phyloP scores from a whole-genome alignment of 1,284 basidiomycete genomes.

The Puccinia novopanici region DNA sequence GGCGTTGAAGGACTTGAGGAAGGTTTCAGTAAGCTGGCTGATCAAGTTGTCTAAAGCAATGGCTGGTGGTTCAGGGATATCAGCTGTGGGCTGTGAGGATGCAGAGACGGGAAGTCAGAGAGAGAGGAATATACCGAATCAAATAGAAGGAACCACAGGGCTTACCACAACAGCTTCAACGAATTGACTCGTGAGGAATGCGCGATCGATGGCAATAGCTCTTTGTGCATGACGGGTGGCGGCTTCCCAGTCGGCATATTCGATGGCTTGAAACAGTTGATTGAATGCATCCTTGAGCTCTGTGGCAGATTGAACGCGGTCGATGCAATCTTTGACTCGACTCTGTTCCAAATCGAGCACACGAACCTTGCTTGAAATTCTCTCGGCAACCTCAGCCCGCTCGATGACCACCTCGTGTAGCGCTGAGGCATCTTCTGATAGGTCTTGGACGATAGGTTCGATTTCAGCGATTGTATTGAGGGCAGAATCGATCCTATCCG shows the following conservation, averaged over 20 bases:
- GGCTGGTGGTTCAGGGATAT: slow-evolving; percentile 79
- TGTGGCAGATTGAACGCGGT: slow-evolving; percentile 57
- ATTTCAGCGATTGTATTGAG: slow-evolving; percentile 36
- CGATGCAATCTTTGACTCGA: slow-evolving; percentile 56
- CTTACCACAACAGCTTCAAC: slow-evolving; percentile 81
- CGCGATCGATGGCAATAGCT: slow-evolving; percentile 77
- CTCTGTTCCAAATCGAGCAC: slow-evolving; percentile 52
- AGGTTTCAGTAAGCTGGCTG: slow-evolving; percentile 73
- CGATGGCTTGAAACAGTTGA: slow-evolving; percentile 78
- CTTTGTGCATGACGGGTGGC: slow-evolving; percentile 85
- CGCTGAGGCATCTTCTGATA: slow-evolving; percentile 14
- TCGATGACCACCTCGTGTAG: slow-evolving; percentile 43
- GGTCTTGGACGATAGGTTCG: slow-evolving; percentile 21
- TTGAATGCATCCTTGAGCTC: slow-evolving; percentile 67
- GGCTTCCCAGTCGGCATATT: slow-evolving; percentile 88
- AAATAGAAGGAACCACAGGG: slow-evolving; percentile 38
- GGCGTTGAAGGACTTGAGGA: slow-evolving; percentile 74
- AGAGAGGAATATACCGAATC: slow-evolving; percentile 48
- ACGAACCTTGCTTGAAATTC: slow-evolving; percentile 48
- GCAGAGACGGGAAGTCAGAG: slow-evolving; percentile 8
- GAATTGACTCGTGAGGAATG: slow-evolving; percentile 79
- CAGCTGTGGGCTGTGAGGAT: slow-evolving; percentile 74
- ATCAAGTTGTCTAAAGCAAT: slow-evolving; percentile 78
- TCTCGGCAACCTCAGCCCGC: slow-evolving; percentile 45
- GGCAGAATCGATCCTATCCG: slow-evolving; percentile 36